A percentile compares a stretch with the other conserved stretches of the same genome.
phyloP scores from a whole-genome alignment of 2,329 filamentous ascomycete species.

The Colletotrichum falcatum region DNA sequence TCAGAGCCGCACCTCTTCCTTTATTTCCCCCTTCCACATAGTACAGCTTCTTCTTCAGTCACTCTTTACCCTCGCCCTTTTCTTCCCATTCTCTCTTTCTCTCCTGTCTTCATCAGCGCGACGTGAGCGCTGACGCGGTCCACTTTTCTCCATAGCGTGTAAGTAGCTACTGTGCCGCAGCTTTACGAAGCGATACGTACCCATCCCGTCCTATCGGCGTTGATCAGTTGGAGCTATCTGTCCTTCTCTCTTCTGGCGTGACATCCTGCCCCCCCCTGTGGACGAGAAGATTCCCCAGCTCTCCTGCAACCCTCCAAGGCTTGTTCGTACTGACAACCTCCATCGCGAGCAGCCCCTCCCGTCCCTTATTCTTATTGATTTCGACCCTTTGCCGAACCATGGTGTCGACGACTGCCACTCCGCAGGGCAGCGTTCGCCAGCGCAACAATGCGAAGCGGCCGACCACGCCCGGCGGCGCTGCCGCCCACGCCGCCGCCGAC shows the following conservation, averaged over 20 bases:
- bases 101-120: slow-evolving; percentile 32
- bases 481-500: slow-evolving; percentile 57
- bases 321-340: slow-evolving; percentile 25
- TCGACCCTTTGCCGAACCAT: slow-evolving; percentile 52
- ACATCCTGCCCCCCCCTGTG: not conserved
- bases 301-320: slow-evolving; percentile 16
- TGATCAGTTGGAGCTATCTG: slow-evolving; percentile 38
- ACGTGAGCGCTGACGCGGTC: slow-evolving; percentile 32
- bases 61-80: slow-evolving; percentile 23
- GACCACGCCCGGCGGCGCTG: slow-evolving; percentile 51
- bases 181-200: slow-evolving; percentile 36
- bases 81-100: slow-evolving; percentile 34
- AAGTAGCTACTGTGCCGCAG: slow-evolving; percentile 34
- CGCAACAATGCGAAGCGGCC: slow-evolving; percentile 64
- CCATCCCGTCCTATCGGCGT: not conserved
- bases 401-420: slow-evolving; percentile 55
- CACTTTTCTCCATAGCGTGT: slow-evolving; percentile 35
- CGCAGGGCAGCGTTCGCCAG: slow-evolving; percentile 71
- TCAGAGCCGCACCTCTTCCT: not conserved
- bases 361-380: slow-evolving; percentile 27
- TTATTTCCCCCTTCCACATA: not conserved
- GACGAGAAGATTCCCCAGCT: slow-evolving; percentile 21
- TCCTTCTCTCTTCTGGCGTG: slow-evolving; percentile 35
- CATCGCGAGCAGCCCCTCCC: slow-evolving; percentile 26
- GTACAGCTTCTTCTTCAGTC: slow-evolving; percentile 31